Evolutionary conservation across 345 rosid genomes (phyloP).

Genomic region (Nephelium lappaceum): DNA sequence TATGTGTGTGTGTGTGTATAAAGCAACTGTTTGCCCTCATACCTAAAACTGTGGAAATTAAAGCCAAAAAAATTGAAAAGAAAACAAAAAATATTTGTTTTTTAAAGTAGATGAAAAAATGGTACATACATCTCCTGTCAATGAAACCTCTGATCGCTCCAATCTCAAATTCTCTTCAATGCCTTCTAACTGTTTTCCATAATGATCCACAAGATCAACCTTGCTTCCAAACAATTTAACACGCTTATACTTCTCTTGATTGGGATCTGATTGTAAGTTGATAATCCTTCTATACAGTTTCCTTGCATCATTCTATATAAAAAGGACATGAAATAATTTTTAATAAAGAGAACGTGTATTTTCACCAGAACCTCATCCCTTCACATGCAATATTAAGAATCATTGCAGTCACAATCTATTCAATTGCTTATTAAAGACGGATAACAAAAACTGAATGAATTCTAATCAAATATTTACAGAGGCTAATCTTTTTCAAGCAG

Average conservation of each 20-base stretch:
- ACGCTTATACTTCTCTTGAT: constrained; percentile 38
- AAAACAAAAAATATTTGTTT: background rate
- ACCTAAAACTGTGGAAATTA: background rate
- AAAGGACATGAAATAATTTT: constrained; percentile 1
- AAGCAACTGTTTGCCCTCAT: background rate
- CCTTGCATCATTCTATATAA: constrained; percentile 58
- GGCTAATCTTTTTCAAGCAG: background rate
- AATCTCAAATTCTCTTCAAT: constrained; percentile 68
- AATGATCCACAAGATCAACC: constrained; percentile 66
- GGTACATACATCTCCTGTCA: constrained; percentile 57
- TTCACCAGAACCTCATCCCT: background rate
- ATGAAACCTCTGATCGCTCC: constrained; percentile 67
- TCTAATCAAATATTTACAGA: background rate
- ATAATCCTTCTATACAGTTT: constrained; percentile 51
- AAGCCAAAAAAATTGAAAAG: constrained; percentile 7
- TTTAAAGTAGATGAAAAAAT: constrained; percentile 9
- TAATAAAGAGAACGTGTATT: background rate
- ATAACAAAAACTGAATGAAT: background rate
- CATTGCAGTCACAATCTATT: background rate
- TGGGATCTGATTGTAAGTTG: constrained; percentile 53
- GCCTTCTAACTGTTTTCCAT: constrained; percentile 65
- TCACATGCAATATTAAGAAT: constrained; percentile 8
- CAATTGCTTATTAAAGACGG: background rate
- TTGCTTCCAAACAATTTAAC: constrained; percentile 51
- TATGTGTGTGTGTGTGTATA: too few species aligned